phyloP scores from a whole-genome alignment of 2,329 filamentous ascomycete genomes.

The Paecilomyces formosus region DNA sequence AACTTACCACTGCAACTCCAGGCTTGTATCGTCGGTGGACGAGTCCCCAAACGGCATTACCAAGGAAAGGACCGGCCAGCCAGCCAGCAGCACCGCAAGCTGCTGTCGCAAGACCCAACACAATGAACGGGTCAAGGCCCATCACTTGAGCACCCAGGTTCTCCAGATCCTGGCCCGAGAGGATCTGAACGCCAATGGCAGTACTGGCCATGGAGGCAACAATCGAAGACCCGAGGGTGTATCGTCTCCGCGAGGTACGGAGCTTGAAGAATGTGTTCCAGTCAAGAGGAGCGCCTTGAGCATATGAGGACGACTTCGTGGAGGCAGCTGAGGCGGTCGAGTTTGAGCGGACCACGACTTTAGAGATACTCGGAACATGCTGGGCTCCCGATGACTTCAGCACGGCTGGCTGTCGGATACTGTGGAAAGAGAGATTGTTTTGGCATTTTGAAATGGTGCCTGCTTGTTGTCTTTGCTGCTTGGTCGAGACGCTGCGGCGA shows the following conservation, averaged over 20 bases:
- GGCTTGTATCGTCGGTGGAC: conserved; percentile 62
- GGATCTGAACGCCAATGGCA: conserved; percentile 42
- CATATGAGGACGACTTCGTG: background rate
- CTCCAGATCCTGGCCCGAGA: conserved; percentile 67
- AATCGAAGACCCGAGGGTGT: conserved; percentile 72
- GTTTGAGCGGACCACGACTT: conserved; percentile 13
- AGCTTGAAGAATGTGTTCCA: conserved; percentile 94
- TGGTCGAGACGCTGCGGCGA: conserved; percentile 5
- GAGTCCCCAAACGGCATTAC: conserved; percentile 70
- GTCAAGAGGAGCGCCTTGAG: conserved; percentile 46
- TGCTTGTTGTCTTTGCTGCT: conserved; percentile 11
- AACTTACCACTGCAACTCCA: conserved; percentile 62
- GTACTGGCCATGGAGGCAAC: conserved; percentile 57
- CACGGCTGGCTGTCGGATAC: conserved; percentile 2
- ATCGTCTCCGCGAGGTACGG: conserved; percentile 73
- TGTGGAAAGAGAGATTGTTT: conserved; percentile 4
- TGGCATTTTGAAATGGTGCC: conserved; percentile 15
- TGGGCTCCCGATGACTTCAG: conserved; percentile 11
- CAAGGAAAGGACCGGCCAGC: conserved; percentile 77
- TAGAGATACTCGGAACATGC: conserved; percentile 3
- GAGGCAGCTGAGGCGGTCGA: conserved; percentile 15
- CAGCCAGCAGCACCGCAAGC: conserved; percentile 75
- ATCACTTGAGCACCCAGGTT: conserved; percentile 56
- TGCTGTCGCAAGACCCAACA: conserved; percentile 72
- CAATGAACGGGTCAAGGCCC: conserved; percentile 80